phyloP scores from a whole-genome alignment of 805 yeast species.

The Saturnispora gosingensis region DNA sequence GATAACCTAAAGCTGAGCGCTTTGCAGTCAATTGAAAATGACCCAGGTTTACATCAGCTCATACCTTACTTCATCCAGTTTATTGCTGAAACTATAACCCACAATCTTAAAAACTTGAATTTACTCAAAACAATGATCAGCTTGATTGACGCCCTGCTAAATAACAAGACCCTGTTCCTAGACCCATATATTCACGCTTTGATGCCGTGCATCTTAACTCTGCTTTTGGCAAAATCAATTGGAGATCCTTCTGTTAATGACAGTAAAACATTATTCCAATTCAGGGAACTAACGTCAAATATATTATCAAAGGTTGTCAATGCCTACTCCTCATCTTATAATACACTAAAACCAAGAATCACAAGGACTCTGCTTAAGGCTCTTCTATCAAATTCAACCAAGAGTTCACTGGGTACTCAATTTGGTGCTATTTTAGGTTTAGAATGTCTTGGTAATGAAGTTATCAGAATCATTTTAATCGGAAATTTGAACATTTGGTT shows the following conservation, averaged over 20 bases:
- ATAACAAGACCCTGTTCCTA: conserved; percentile 75
- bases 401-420: conserved; percentile 79
- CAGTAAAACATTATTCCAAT: conserved; percentile 37
- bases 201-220: conserved; percentile 92
- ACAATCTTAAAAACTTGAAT: conserved; percentile 65
- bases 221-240: conserved; percentile 80
- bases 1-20: conserved; percentile 69
- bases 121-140: conserved; percentile 78
- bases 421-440: conserved; percentile 88
- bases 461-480: conserved; percentile 69
- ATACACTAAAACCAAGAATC: conserved; percentile 85
- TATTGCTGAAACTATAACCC: conserved; percentile 89
- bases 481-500: conserved; percentile 85
- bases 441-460: conserved; percentile 77
- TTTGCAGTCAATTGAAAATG: conserved; percentile 71
- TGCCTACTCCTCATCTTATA: conserved; percentile 75
- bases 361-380: conserved; percentile 90
- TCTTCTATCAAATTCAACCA: conserved; percentile 58
- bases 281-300: conserved; percentile 83
- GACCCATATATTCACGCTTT: conserved; percentile 95
- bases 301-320: conserved; percentile 69
- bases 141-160: conserved; percentile 73
- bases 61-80: conserved; percentile 96
- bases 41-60: conserved; percentile 93
- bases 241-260: conserved; percentile 34